phyloP scores from a whole-genome alignment of 164 flowering plant species.

The Aristolochia fimbriata region DNA sequence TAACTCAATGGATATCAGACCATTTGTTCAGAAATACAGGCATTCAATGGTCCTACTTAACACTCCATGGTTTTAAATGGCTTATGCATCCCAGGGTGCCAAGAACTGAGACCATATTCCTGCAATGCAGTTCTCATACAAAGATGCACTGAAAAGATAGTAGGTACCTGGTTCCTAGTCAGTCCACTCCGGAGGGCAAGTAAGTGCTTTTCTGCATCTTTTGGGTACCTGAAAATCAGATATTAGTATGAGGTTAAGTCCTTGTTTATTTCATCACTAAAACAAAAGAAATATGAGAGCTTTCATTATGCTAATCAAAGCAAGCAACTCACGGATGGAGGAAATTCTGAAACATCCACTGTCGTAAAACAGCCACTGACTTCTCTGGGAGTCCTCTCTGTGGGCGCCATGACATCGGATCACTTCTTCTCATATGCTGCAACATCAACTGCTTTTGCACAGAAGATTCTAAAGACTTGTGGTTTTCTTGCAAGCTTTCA shows the following conservation, averaged over 20 bases:
- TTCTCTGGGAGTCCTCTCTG: slow-evolving; percentile 95
- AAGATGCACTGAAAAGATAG: background rate
- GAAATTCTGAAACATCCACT: slow-evolving; percentile 98
- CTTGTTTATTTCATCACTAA: background rate
- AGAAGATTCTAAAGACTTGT: slow-evolving; percentile 39
- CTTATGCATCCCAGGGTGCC: no score
- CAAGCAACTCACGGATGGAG: slow-evolving; percentile 77
- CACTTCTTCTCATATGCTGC: slow-evolving; percentile 66
- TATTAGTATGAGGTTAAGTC: slow-evolving; percentile 1
- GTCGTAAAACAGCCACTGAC: slow-evolving; percentile 81
- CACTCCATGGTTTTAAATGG: no score
- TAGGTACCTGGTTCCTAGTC: slow-evolving; percentile 88
- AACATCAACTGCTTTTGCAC: slow-evolving; percentile 80
- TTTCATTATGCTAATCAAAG: background rate
- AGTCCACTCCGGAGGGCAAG: slow-evolving; percentile 86
- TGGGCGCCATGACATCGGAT: slow-evolving; percentile 79
- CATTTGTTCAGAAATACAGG: no score
- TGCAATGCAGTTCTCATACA: no score
- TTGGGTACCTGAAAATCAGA: slow-evolving; percentile 68
- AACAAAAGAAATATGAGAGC: background rate
- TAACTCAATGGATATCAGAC: no score
- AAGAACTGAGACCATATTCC: no score
- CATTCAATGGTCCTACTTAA: no score
- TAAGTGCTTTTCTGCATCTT: slow-evolving; percentile 91
- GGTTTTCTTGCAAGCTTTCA: slow-evolving; percentile 21